phyloP scores from a whole-genome alignment of 1,139 yeast genomes.

The Taiozyma onychis region DNA sequence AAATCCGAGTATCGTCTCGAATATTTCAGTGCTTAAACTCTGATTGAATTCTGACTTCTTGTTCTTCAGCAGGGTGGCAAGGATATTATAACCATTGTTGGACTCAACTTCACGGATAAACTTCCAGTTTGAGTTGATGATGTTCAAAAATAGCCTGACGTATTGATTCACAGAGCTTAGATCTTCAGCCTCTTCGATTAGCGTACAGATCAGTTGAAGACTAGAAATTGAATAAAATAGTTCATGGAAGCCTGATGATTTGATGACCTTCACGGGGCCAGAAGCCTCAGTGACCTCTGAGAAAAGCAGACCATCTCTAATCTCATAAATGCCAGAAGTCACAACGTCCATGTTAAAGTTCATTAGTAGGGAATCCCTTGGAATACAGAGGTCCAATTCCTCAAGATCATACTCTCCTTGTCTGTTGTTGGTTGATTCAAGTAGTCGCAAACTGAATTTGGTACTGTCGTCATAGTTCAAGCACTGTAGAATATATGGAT shows the following conservation, averaged over 20 bases:
- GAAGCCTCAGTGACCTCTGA: conserved; percentile 3
- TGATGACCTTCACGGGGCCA: conserved; percentile 18
- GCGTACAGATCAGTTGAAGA: conserved; percentile 26
- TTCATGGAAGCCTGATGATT: conserved; percentile 23
- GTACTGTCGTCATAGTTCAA: conserved; percentile 31
- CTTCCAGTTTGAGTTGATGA: conserved; percentile 28
- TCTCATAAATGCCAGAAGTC: not conserved
- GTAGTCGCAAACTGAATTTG: conserved; percentile 26
- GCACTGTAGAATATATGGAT: conserved; percentile 27
- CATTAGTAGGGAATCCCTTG: conserved; percentile 11
- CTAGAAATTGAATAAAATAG: conserved; percentile 36
- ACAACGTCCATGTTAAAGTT: conserved; percentile 16
- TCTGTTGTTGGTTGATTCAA: conserved; percentile 15
- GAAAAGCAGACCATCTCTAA: not conserved
- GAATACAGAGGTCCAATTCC: conserved; percentile 13
- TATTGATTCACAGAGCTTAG: conserved; percentile 21
- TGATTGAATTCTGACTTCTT: conserved; percentile 25
- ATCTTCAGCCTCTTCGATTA: conserved; percentile 29
- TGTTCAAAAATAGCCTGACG: conserved; percentile 28
- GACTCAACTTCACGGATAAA: conserved; percentile 34
- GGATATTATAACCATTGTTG: conserved; percentile 36
- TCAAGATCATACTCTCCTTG: conserved; percentile 15
- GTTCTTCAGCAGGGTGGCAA: conserved; percentile 34
- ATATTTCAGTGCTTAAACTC: conserved; percentile 26
- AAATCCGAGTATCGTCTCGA: conserved; percentile 36